Evolutionary conservation across 805 yeast genomes (phyloP).

Genomic region (Zygosaccharomyces rouxii): DNA sequence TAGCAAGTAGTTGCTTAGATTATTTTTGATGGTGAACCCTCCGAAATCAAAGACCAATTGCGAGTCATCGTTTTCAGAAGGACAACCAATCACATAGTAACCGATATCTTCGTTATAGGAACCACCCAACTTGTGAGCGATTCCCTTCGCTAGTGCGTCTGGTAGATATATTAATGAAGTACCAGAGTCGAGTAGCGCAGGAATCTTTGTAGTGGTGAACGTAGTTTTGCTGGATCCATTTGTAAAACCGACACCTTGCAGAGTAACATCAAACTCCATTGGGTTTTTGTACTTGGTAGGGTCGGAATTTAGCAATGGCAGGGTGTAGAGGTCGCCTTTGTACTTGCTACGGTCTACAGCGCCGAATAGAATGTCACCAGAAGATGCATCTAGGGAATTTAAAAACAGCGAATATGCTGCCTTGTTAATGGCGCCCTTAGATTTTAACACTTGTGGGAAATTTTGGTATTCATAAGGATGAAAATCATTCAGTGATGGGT

Average conservation of each 20-base stretch:
- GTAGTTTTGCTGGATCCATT: conserved; percentile 28
- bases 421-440: conserved; percentile 51
- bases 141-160: conserved; percentile 28
- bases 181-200: conserved; percentile 45
- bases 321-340: conserved; percentile 43
- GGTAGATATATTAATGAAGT: conserved; percentile 46
- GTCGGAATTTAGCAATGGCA: conserved; percentile 46
- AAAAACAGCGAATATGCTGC: conserved; percentile 61
- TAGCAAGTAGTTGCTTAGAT: conserved; percentile 38
- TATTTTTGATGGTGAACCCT: conserved; percentile 52
- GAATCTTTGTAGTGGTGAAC: conserved; percentile 27
- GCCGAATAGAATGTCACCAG: conserved; percentile 66
- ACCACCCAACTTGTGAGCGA: conserved; percentile 43
- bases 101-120: conserved; percentile 39
- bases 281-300: conserved; percentile 19
- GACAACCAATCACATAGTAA: conserved; percentile 47
- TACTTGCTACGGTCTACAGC: conserved; percentile 65
- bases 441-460: conserved; percentile 57
- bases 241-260: conserved; percentile 32
- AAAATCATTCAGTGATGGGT: conserved; percentile 10
- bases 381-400: conserved; percentile 38
- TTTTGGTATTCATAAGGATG: conserved; percentile 50
- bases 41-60: conserved; percentile 51
- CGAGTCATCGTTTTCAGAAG: conserved; percentile 28
- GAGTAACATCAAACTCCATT: conserved; percentile 34